These are phyloP conservation scores for Lunasporangiospora selenospora DNA, from an alignment of 192 early-diverging fungal genomes.

Conservation along the genomic window DNA sequence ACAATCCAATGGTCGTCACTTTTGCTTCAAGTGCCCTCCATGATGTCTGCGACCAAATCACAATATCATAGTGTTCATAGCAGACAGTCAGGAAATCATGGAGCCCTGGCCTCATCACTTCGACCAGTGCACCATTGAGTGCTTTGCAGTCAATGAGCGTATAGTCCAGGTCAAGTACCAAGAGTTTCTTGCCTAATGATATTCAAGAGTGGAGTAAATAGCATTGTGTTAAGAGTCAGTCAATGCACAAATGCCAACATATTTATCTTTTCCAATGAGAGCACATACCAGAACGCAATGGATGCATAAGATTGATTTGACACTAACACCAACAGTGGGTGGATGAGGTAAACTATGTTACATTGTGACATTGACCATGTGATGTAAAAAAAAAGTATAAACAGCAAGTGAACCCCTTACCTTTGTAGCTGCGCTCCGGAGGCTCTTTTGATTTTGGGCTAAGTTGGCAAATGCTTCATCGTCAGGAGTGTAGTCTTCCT, in stretches of 20 bases:
- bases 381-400: neutral
- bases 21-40: conserved; percentile 79
- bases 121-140: conserved; percentile 59
- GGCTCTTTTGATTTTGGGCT: conserved; percentile 51
- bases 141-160: conserved; percentile 79
- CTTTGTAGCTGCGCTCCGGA: conserved; percentile 53
- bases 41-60: conserved; percentile 81
- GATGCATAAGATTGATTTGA: conserved; percentile 59
- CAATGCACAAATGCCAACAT: neutral
- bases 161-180: conserved; percentile 82
- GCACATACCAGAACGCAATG: conserved; percentile 44
- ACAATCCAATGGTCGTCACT: conserved; percentile 73
- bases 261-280: neutral
- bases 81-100: conserved; percentile 68
- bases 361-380: neutral
- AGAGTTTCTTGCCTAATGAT: conserved; percentile 59
- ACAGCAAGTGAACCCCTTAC: conserved; percentile 19
- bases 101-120: conserved; percentile 69
- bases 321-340: conserved; percentile 44
- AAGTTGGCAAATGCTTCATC: conserved; percentile 50
- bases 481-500: conserved; percentile 59
- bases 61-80: conserved; percentile 75
- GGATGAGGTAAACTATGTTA: neutral
- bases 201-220: neutral
- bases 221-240: too few species aligned